A percentile compares a stretch with the other conserved stretches of the same genome.
phyloP scores from a whole-genome alignment of 306 rosid genomes.

The Fragaria ananassa region DNA sequence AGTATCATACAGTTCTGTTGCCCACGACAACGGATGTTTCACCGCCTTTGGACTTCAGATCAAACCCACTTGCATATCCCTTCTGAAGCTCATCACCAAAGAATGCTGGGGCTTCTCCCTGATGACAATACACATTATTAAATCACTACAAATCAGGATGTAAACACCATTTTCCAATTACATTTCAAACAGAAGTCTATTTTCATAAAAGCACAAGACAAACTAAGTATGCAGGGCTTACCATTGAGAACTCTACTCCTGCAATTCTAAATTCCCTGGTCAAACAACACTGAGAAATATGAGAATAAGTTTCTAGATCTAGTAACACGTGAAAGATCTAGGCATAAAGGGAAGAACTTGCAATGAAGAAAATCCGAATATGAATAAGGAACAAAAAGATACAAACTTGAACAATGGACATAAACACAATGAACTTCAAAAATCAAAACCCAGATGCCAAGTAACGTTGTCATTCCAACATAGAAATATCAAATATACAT shows the following conservation, averaged over 20 bases:
- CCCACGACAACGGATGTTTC: slow-evolving; percentile 45
- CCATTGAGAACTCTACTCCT: slow-evolving; percentile 57
- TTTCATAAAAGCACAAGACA: slow-evolving; percentile 2
- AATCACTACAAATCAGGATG: slow-evolving; percentile 13
- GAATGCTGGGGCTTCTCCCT: slow-evolving; percentile 94
- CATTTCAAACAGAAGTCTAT: slow-evolving; percentile 11
- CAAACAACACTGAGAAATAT: slow-evolving; percentile 35
- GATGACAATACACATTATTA: slow-evolving; percentile 34
- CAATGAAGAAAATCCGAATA: slow-evolving; percentile 16
- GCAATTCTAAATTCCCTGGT: slow-evolving; percentile 57
- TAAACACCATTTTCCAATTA: slow-evolving; percentile 17
- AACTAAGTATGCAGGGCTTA: slow-evolving; percentile 35
- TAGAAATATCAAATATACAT: background rate
- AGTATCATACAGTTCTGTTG: slow-evolving; percentile 62
- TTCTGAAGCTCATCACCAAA: slow-evolving; percentile 54
- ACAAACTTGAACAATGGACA: slow-evolving; percentile 24
- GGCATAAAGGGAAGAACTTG: slow-evolving; percentile 16
- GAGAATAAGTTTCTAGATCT: slow-evolving; percentile 45
- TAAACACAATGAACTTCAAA: slow-evolving; percentile 6
- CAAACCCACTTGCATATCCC: slow-evolving; percentile 50
- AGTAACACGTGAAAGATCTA: slow-evolving; percentile 20
- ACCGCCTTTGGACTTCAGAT: slow-evolving; percentile 46
- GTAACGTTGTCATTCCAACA: slow-evolving; percentile 1
- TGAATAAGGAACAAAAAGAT: slow-evolving; percentile 8
- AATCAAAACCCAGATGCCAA: slow-evolving; percentile 32